phyloP scores from a whole-genome alignment of 805 yeast genomes.

The Teunomyces barrocoloradensis region DNA sequence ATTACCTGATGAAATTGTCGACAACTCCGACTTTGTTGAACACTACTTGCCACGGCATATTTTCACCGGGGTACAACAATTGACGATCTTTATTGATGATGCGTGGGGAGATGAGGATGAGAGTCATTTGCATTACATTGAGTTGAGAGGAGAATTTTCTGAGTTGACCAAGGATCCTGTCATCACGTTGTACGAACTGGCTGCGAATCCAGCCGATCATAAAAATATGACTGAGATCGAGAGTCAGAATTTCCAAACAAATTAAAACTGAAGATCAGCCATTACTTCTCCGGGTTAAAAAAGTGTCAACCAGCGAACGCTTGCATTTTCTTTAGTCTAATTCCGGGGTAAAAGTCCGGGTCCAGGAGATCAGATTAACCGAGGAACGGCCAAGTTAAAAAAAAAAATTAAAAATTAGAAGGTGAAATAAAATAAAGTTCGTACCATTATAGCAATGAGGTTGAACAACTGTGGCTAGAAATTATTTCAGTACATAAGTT shows the following conservation, averaged over 20 bases:
- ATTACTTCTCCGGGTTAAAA: no score
- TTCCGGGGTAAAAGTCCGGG: not conserved
- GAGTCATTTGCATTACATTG: conserved; percentile 64
- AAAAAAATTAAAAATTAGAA: no score
- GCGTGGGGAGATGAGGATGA: conserved; percentile 50
- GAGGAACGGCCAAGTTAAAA: not conserved
- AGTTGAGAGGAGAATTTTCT: conserved; percentile 71
- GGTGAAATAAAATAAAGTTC: no score
- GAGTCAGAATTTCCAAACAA: conserved; percentile 2
- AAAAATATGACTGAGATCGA: conserved; percentile 24
- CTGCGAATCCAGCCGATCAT: conserved; percentile 92
- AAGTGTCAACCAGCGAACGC: no score
- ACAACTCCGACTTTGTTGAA: conserved; percentile 64
- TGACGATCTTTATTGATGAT: conserved; percentile 66
- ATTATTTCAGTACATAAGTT: no score
- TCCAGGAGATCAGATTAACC: not conserved
- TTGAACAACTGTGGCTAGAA: not conserved
- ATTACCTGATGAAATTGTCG: conserved; percentile 28
- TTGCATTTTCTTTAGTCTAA: no score
- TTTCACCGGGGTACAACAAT: conserved; percentile 65
- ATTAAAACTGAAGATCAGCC: not conserved
- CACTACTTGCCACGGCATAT: conserved; percentile 73
- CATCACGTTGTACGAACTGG: conserved; percentile 78
- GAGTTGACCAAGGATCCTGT: conserved; percentile 65
- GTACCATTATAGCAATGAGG: not conserved